phyloP scores from a whole-genome alignment of 1,284 basidiomycete species.

The Naganishia cerealis region DNA sequence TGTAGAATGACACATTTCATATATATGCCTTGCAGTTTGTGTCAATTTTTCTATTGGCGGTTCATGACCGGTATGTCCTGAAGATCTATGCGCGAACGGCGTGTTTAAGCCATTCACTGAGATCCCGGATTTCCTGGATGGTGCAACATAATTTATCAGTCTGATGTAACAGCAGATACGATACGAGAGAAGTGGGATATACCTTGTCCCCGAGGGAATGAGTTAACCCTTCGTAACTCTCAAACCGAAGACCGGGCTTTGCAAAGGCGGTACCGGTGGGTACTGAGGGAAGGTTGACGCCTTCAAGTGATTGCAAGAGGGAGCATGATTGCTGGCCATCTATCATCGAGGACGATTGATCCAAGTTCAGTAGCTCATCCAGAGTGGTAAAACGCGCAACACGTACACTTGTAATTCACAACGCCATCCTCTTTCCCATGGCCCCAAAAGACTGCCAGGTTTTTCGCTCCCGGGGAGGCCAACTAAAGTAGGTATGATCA shows the following conservation, averaged over 20 bases:
- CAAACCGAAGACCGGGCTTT: conserved; percentile 55
- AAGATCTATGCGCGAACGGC: conserved; percentile 13
- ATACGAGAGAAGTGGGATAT: not conserved
- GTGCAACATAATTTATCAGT: not conserved
- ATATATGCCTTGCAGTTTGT: too few species aligned
- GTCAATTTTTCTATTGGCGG: not conserved
- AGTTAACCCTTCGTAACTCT: conserved; percentile 56
- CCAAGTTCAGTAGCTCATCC: not conserved
- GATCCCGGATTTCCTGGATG: conserved; percentile 25
- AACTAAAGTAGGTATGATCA: conserved; percentile 55
- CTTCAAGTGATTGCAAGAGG: conserved; percentile 60
- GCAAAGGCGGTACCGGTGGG: conserved; percentile 43
- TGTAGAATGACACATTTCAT: too few species aligned
- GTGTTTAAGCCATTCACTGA: conserved; percentile 31
- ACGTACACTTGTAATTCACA: conserved; percentile 59
- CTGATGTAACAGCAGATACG: not conserved
- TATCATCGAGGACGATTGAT: conserved; percentile 28
- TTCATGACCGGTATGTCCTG: not conserved
- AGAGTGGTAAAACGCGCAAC: not conserved
- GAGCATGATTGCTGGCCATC: conserved; percentile 60
- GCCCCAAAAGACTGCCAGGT: conserved; percentile 81
- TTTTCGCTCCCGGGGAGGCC: conserved; percentile 47
- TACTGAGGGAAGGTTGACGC: conserved; percentile 55
- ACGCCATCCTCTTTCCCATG: conserved; percentile 77
- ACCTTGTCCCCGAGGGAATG: conserved; percentile 58